Conservation (phyloP, 2,329 filamentous ascomycete genomes). For the Aspergillus intermedius region DNA sequence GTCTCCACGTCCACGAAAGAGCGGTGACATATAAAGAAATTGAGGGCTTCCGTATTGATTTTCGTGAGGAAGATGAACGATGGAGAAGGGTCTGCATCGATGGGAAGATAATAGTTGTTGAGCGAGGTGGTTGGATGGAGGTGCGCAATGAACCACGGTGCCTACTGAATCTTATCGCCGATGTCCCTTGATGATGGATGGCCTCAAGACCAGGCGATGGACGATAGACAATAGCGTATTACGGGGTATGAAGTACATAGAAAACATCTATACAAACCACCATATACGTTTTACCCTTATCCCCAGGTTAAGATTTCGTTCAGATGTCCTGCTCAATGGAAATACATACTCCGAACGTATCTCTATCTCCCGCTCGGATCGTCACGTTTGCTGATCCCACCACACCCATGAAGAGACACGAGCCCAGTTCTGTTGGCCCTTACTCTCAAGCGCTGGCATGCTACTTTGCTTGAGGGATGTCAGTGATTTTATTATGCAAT, state of each 20-base stretch:
- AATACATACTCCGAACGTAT: no score
- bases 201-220: not conserved
- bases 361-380: no score
- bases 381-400: no score
- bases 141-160: constrained; percentile 38
- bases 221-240: not conserved
- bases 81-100: constrained; percentile 92
- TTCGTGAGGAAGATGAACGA: constrained; percentile 52
- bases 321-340: no score
- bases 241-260: not conserved
- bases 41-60: constrained; percentile 59
- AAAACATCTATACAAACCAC: not conserved
- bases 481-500: constrained; percentile 8
- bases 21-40: constrained; percentile 66
- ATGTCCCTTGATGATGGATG: not conserved
- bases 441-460: no score
- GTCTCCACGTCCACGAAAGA: constrained; percentile 48
- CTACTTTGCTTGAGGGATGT: no score
- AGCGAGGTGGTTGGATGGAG: constrained; percentile 63
- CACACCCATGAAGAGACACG: no score
- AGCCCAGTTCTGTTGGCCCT: no score
- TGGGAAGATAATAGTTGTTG: constrained; percentile 73
- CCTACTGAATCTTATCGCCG: constrained; percentile 12
- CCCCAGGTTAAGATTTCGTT: no score
- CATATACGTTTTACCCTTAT: no score